Evolutionary conservation across 129 eudicot species (phyloP).

Genomic region (Saussurea involucrata): DNA sequence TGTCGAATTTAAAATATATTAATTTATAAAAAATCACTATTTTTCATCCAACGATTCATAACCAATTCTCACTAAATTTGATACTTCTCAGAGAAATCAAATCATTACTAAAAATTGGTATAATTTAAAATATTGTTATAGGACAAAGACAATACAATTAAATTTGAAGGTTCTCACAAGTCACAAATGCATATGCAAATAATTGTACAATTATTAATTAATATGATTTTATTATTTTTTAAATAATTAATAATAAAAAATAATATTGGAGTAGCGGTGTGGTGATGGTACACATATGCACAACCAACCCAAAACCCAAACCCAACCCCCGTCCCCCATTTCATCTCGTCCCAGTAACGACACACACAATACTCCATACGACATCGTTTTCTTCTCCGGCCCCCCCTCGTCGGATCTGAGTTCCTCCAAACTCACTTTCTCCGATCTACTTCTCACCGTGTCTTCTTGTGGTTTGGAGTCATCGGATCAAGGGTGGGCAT

Average conservation of each 20-base stretch:
- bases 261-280: slow-evolving; percentile 1
- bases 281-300: slow-evolving; percentile 7
- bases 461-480: neutral
- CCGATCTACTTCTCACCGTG: slow-evolving; percentile 29
- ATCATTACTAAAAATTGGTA: neutral
- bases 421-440: slow-evolving; percentile 9
- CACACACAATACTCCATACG: slow-evolving; percentile 30
- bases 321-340: neutral
- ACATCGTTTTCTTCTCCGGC: slow-evolving; percentile 32
- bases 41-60: no score
- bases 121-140: neutral
- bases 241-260: neutral
- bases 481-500: slow-evolving; percentile 37
- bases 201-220: slow-evolving; percentile 26
- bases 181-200: slow-evolving; percentile 38
- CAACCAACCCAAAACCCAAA: slow-evolving; percentile 6
- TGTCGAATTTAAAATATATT: no score
- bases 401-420: slow-evolving; percentile 37
- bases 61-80: no score
- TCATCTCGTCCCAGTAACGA: slow-evolving; percentile 16
- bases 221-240: neutral
- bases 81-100: no score
- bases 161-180: slow-evolving; percentile 26
- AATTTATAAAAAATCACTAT: no score
- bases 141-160: slow-evolving; percentile 35